Percentiles rank a stretch among this genome's conserved stretches.
Conservation (phyloP, 768 basidiomycete genomes). For the Calvatia gigantea region DNA sequence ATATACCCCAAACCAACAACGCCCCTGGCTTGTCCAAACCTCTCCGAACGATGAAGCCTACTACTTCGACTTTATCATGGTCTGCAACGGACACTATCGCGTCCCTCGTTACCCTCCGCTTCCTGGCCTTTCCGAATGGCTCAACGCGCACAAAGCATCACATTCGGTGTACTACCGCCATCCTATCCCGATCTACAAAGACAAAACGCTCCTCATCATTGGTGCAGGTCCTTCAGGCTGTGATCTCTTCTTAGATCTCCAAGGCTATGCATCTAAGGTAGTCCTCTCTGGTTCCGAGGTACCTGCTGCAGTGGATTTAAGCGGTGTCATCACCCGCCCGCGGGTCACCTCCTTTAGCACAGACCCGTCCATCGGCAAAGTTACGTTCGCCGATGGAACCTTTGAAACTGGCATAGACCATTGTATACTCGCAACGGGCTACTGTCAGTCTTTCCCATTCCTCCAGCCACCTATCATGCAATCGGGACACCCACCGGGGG, state of each 20-base stretch:
- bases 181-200: slow-evolving; percentile 33
- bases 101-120: slow-evolving; percentile 58
- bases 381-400: slow-evolving; percentile 39
- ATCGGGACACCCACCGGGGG: slow-evolving; percentile 38
- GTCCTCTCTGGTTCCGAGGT: slow-evolving; percentile 52
- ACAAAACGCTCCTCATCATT: slow-evolving; percentile 43
- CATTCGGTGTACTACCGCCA: slow-evolving; percentile 72
- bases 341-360: slow-evolving; percentile 37
- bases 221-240: slow-evolving; percentile 63
- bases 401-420: slow-evolving; percentile 52
- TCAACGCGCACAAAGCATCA: slow-evolving; percentile 42
- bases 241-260: slow-evolving; percentile 65
- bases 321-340: slow-evolving; percentile 35
- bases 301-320: slow-evolving; percentile 25
- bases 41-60: slow-evolving; percentile 25
- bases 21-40: slow-evolving; percentile 48
- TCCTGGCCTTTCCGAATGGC: slow-evolving; percentile 61
- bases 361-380: slow-evolving; percentile 11
- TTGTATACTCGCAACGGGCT: slow-evolving; percentile 78
- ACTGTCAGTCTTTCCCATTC: slow-evolving; percentile 63
- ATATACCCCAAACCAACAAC: slow-evolving; percentile 26
- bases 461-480: slow-evolving; percentile 30
- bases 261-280: slow-evolving; percentile 37
- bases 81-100: slow-evolving; percentile 76
- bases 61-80: slow-evolving; percentile 61